Percentiles rank a stretch among this genome's conserved stretches.
Conservation (phyloP, 202 grass and related monocot genomes). For the Musa balbisiana region DNA sequence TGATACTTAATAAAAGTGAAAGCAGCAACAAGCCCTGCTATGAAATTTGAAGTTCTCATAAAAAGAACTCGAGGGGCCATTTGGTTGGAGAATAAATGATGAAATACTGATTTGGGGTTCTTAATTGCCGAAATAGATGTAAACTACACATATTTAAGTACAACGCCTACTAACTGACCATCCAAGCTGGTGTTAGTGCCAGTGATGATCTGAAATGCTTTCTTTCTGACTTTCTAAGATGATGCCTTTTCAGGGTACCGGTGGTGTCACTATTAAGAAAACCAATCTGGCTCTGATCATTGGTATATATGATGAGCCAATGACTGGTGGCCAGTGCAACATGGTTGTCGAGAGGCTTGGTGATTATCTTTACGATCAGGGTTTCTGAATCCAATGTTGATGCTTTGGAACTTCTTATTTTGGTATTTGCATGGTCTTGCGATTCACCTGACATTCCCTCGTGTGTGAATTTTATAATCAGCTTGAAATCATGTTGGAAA, state of each 20-base stretch:
- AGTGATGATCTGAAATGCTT: not conserved
- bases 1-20: no score
- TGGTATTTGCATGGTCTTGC: not conserved
- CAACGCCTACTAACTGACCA: not conserved
- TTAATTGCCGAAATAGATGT: no score
- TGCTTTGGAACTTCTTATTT: not conserved
- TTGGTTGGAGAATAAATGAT: no score
- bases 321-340: not conserved
- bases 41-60: no score
- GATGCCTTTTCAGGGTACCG: not conserved
- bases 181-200: not conserved
- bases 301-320: not conserved
- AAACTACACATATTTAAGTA: no score
- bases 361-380: not conserved
- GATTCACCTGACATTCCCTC: not conserved
- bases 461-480: not conserved
- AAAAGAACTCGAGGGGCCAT: no score
- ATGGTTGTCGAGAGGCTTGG: not conserved
- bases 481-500: not conserved
- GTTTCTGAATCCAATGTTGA: not conserved
- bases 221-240: not conserved
- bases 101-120: no score
- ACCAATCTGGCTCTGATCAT: not conserved
- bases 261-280: not conserved
- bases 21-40: no score